A percentile compares a stretch with the other conserved stretches of the same genome.
These are phyloP conservation scores for Oryza glumipatula DNA, from an alignment of 176 grass and related monocot species.

Conservation along the genomic window DNA sequence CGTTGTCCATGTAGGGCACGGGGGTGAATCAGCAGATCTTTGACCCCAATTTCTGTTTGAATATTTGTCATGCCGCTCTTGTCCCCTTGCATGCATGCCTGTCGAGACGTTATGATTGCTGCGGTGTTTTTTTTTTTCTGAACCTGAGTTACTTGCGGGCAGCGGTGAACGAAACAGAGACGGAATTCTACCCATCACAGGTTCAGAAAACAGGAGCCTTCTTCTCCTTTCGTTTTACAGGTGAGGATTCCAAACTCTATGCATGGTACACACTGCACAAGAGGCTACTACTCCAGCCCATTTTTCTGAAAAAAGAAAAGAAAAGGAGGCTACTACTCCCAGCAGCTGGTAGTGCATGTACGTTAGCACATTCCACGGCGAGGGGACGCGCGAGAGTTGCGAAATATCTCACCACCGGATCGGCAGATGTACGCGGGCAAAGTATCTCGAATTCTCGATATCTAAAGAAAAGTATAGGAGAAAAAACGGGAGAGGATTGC, in stretches of 20 bases:
- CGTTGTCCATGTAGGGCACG: slow-evolving; percentile 3
- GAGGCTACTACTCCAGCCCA: too few relatives aligned
- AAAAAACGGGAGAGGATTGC: neutral
- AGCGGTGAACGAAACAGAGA: neutral
- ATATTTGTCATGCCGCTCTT: slow-evolving; percentile 13
- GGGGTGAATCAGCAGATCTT: slow-evolving; percentile 48
- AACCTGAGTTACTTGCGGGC: neutral
- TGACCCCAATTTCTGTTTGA: slow-evolving; percentile 42
- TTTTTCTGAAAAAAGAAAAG: too few relatives aligned
- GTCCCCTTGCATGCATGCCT: slow-evolving; percentile 20
- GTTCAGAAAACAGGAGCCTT: neutral
- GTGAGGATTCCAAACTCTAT: neutral
- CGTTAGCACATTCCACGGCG: neutral
- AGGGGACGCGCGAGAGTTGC: neutral
- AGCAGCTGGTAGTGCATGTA: neutral
- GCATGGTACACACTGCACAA: neutral
- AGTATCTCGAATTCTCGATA: neutral
- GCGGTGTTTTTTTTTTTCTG: neutral
- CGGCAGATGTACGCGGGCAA: neutral
- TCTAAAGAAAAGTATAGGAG: neutral
- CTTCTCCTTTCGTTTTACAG: slow-evolving; percentile 27
- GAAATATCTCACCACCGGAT: neutral
- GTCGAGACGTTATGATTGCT: slow-evolving; percentile 36
- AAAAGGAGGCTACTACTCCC: neutral
- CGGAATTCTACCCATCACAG: neutral